Base-by-base conservation (phyloP, 2,329 filamentous ascomycete genomes). In the Penicillium frequentans region DNA sequence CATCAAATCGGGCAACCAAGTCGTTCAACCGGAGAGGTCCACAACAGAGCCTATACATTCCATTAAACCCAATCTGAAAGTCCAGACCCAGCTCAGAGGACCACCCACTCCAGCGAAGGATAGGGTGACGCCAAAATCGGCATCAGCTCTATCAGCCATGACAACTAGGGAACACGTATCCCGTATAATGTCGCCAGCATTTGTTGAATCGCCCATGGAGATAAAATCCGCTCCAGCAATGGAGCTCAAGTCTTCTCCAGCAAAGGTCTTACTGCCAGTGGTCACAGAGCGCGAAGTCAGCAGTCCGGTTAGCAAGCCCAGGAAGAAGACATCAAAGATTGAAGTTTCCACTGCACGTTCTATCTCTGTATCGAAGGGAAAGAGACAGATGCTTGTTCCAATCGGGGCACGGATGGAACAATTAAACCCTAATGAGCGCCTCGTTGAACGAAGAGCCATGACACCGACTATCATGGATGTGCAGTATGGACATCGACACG, bases 261-360 rank as follows among this genome's bases (percentile, higher is more conserved):
- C 13, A n/a, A 53, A 37, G 19, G 13, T 16, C 19, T 8, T 19
- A 3, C 26, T 14, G 14, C 42, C 42, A 7, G 23, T 45, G 5
- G 33, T 53, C 29, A 53, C 50, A 27, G 50, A 53, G 14, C 50
- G 50, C 16, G 39, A 45, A 31, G 39, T 45, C 50, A 46, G 26
- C 16, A 29, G 9, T 5, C 42, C 42, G 26, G 19, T 24, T 10
- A 13, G 13, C 8, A 27, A 26, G 11, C 14, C 13, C n/a, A 43
- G 21, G 11, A 45, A 45, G 11, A 43, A 45, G 31, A 6, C 11
- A 19, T 62, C 53, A 53, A 59, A 35, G 60, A 64, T 75, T 35
- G 71, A 76, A 56, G 66, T 77, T 31, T 76, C 75, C 3, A 67
- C 72, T 35, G 75, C 75, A 3, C 65, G 74, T 27, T 76, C 75